Conservation (phyloP, 2,329 filamentous ascomycete species). For the Lasiodiplodia sp. region DNA sequence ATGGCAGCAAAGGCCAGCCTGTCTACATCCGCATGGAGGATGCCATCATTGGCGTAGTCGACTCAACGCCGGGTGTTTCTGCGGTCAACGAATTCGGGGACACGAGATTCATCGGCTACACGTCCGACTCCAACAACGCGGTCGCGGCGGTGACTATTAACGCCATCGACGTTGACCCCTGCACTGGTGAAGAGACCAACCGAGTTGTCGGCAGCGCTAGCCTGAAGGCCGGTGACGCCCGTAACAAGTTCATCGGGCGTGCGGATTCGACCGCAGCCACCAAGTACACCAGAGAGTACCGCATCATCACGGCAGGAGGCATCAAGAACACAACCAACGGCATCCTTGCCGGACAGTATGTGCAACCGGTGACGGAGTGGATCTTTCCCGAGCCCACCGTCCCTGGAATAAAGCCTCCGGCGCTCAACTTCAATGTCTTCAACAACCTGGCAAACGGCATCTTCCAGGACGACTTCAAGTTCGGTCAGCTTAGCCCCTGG, state of each 20-base stretch:
- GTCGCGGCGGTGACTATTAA: conserved; percentile 42
- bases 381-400: conserved; percentile 52
- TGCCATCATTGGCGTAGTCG: conserved; percentile 50
- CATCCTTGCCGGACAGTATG: conserved; percentile 52
- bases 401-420: conserved; percentile 47
- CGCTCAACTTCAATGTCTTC: conserved; percentile 44
- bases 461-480: conserved; percentile 42
- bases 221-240: conserved; percentile 40
- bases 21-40: conserved; percentile 54
- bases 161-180: conserved; percentile 53
- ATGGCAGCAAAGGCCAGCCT: conserved; percentile 42
- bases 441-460: conserved; percentile 44
- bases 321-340: conserved; percentile 47
- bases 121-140: conserved; percentile 46
- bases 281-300: conserved; percentile 53
- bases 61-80: conserved; percentile 34
- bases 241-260: conserved; percentile 52
- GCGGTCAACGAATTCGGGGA: conserved; percentile 48
- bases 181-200: conserved; percentile 49
- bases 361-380: conserved; percentile 53
- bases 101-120: conserved; percentile 47
- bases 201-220: conserved; percentile 46
- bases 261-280: conserved; percentile 34
- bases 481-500: conserved; percentile 50
- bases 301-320: conserved; percentile 45